phyloP scores from a whole-genome alignment of 768 basidiomycete species.

The Mycena belliarum region DNA sequence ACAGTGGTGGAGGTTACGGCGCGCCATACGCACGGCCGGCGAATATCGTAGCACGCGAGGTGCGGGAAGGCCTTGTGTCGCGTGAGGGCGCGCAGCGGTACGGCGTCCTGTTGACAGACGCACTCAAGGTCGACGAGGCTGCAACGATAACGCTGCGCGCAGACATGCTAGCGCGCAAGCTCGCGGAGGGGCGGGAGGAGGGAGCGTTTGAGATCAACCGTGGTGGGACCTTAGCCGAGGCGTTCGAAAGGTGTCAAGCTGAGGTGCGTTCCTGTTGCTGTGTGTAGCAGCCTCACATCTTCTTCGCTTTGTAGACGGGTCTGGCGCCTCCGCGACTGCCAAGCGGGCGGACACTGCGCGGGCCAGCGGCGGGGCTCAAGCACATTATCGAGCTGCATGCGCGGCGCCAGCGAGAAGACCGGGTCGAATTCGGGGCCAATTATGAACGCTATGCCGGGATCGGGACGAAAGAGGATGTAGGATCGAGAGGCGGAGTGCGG shows the following conservation, averaged over 20 bases:
- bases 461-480: neutral
- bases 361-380: constrained; percentile 22
- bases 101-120: constrained; percentile 25
- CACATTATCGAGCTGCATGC: constrained; percentile 24
- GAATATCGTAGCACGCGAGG: constrained; percentile 29
- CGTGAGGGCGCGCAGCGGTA: constrained; percentile 25
- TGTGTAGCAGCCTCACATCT: too few relatives aligned
- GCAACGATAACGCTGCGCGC: constrained; percentile 23
- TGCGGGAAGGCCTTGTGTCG: constrained; percentile 27
- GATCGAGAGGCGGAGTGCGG: neutral
- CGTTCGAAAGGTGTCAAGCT: constrained; percentile 22
- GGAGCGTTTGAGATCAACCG: constrained; percentile 25
- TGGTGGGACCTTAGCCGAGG: constrained; percentile 27
- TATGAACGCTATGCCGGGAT: constrained; percentile 8
- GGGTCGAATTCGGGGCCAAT: constrained; percentile 17
- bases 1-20: constrained; percentile 22
- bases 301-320: constrained; percentile 19
- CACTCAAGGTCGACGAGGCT: constrained; percentile 21
- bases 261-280: constrained; percentile 12
- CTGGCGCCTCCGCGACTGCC: constrained; percentile 26
- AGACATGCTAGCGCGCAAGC: constrained; percentile 17
- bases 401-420: constrained; percentile 24
- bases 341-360: constrained; percentile 25
- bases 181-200: constrained; percentile 19
- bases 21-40: constrained; percentile 29